Percentiles rank a stretch among this genome's conserved stretches.
These are phyloP conservation scores for Phlegmacium glaucopus DNA, from an alignment of 768 basidiomycete genomes.

Conservation along the genomic window DNA sequence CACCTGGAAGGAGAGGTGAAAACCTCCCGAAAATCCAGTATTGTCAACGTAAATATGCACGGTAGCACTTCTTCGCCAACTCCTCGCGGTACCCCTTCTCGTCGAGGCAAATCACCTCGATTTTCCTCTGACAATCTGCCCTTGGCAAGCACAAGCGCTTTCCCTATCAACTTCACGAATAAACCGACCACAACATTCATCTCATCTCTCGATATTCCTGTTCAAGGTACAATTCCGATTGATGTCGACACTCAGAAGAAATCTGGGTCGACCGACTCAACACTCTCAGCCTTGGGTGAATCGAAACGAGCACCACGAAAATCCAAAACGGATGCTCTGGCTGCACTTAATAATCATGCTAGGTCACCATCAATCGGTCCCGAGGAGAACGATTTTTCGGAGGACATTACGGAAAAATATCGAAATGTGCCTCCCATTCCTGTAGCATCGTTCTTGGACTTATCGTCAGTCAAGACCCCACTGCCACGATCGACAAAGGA, in stretches of 20 bases:
- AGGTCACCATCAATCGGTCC: slow-evolving; percentile 51
- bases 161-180: slow-evolving; percentile 47
- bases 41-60: slow-evolving; percentile 37
- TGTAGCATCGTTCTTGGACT: slow-evolving; percentile 59
- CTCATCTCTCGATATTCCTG: slow-evolving; percentile 74
- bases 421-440: slow-evolving; percentile 56
- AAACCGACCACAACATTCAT: slow-evolving; percentile 51
- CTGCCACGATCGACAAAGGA: slow-evolving; percentile 42
- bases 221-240: slow-evolving; percentile 71
- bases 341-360: slow-evolving; percentile 68
- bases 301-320: slow-evolving; percentile 78
- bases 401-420: slow-evolving; percentile 47
- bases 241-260: slow-evolving; percentile 41
- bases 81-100: slow-evolving; percentile 57
- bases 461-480: slow-evolving; percentile 68
- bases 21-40: slow-evolving; percentile 32
- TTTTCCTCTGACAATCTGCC: slow-evolving; percentile 44
- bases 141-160: slow-evolving; percentile 41
- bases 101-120: slow-evolving; percentile 61
- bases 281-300: slow-evolving; percentile 38
- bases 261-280: slow-evolving; percentile 30
- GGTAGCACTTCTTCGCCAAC: slow-evolving; percentile 41
- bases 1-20: slow-evolving; percentile 33
- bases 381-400: slow-evolving; percentile 48
- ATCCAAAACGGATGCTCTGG: slow-evolving; percentile 86